phyloP scores from a whole-genome alignment of 352 stramenopile species.

The Globisporangium emineosum region DNA sequence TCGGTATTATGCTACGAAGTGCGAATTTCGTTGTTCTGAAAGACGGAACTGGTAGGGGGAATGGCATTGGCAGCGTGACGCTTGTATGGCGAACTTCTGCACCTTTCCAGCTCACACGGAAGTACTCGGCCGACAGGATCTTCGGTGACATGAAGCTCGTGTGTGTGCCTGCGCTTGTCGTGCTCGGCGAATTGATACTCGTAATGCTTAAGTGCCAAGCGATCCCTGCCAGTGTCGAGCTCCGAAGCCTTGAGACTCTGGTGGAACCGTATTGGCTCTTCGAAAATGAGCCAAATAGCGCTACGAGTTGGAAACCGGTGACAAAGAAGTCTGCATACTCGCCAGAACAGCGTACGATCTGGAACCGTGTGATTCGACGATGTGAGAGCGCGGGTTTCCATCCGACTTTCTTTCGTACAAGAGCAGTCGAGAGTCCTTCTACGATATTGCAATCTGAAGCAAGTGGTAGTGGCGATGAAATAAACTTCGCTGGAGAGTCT shows the following conservation, averaged over 20 bases:
- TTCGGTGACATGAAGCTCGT: slow-evolving; percentile 34
- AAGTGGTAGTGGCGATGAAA: neutral
- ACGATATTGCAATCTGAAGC: neutral
- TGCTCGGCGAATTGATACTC: slow-evolving; percentile 55
- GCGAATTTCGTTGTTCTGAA: slow-evolving; percentile 33
- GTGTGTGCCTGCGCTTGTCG: slow-evolving; percentile 31
- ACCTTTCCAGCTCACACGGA: slow-evolving; percentile 38
- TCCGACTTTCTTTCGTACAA: slow-evolving; percentile 12
- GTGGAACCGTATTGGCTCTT: slow-evolving; percentile 56
- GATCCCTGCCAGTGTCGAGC: slow-evolving; percentile 22
- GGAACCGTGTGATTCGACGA: slow-evolving; percentile 64
- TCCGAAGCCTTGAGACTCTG: slow-evolving; percentile 28
- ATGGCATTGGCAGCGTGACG: neutral
- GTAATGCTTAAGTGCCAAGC: slow-evolving; percentile 36
- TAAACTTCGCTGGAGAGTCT: neutral
- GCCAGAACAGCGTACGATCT: slow-evolving; percentile 43
- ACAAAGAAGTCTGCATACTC: slow-evolving; percentile 14
- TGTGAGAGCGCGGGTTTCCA: slow-evolving; percentile 43
- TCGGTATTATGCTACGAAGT: slow-evolving; percentile 41
- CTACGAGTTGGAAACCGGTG: neutral
- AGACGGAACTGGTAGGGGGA: neutral
- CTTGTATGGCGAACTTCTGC: slow-evolving; percentile 32
- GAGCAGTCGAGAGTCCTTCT: neutral
- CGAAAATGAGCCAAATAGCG: neutral
- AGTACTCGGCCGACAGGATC: slow-evolving; percentile 44